These are phyloP conservation scores for Umbelopsis sp. DNA, from an alignment of 192 early-diverging fungal species.

Conservation along the genomic window DNA sequence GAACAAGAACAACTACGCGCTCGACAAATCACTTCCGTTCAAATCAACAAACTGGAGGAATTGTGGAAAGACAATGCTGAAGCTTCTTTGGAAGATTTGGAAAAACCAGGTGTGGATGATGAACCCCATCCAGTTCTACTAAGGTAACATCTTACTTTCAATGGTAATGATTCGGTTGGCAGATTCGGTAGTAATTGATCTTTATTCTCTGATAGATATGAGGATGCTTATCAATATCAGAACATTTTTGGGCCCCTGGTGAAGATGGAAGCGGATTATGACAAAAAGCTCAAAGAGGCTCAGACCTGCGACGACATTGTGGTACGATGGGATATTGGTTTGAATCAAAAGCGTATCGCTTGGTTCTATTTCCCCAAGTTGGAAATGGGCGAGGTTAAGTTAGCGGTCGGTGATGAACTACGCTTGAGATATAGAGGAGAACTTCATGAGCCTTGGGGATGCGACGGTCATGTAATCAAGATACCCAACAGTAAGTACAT, in stretches of 20 bases:
- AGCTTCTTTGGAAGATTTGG: constrained; percentile 81
- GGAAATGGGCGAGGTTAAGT: constrained; percentile 85
- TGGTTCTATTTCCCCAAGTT: constrained; percentile 94
- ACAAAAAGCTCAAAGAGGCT: constrained; percentile 54
- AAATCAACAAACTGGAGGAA: constrained; percentile 89
- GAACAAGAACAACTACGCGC: constrained; percentile 83
- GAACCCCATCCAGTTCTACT: constrained; percentile 85
- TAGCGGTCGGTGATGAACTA: constrained; percentile 96
- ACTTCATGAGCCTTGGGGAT: constrained; percentile 83
- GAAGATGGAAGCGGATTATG: constrained; percentile 77
- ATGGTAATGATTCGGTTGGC: not conserved
- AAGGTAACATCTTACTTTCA: constrained; percentile 43
- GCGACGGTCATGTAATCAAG: constrained; percentile 91
- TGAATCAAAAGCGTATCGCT: constrained; percentile 90
- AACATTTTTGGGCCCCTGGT: constrained; percentile 95
- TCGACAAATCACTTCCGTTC: constrained; percentile 79
- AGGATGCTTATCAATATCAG: constrained; percentile 98
- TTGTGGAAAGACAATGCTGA: constrained; percentile 81
- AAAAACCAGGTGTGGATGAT: constrained; percentile 80
- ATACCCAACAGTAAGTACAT: constrained; percentile 82
- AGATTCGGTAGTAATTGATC: not conserved
- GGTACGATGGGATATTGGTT: constrained; percentile 96
- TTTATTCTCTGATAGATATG: constrained; percentile 65
- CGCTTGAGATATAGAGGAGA: constrained; percentile 86
- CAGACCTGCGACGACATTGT: constrained; percentile 91